These are phyloP conservation scores for Fusarium nelsonii DNA, from an alignment of 2,329 filamentous ascomycete genomes.

Conservation along the genomic window DNA sequence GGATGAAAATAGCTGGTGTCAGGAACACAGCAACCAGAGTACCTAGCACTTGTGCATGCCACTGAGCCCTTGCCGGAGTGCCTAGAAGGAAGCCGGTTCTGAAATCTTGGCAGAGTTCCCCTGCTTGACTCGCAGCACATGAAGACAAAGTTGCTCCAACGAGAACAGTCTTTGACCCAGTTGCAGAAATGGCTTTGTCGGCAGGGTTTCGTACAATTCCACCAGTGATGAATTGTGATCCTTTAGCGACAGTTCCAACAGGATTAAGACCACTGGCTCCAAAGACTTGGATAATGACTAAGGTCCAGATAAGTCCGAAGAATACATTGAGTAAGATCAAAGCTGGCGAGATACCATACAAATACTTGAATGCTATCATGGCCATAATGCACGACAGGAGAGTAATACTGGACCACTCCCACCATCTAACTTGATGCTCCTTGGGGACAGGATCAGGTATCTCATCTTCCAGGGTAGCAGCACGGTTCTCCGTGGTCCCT, in stretches of 20 bases:
- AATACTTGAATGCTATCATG: too few relatives aligned
- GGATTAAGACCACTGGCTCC: background rate
- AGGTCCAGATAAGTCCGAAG: background rate
- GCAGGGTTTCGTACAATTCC: background rate
- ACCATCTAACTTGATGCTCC: too few relatives aligned
- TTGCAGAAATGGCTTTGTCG: background rate
- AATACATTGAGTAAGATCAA: too few relatives aligned
- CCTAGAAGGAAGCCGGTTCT: background rate
- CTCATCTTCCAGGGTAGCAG: too few relatives aligned
- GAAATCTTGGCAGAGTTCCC: background rate
- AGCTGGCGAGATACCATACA: too few relatives aligned
- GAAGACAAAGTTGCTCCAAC: too few relatives aligned
- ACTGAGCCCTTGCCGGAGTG: background rate
- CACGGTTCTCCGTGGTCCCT: too few relatives aligned
- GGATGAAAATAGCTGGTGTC: background rate
- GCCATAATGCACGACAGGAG: too few relatives aligned
- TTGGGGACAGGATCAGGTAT: too few relatives aligned
- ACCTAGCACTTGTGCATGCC: background rate
- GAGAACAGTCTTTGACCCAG: too few relatives aligned
- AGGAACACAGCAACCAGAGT: background rate
- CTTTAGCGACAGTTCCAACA: background rate
- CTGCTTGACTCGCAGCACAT: background rate
- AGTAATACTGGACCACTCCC: too few relatives aligned
- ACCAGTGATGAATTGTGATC: background rate
- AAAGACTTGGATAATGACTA: background rate